Base-by-base conservation (phyloP, 2,329 filamentous ascomycete genomes). In the Penicillium italicum region DNA sequence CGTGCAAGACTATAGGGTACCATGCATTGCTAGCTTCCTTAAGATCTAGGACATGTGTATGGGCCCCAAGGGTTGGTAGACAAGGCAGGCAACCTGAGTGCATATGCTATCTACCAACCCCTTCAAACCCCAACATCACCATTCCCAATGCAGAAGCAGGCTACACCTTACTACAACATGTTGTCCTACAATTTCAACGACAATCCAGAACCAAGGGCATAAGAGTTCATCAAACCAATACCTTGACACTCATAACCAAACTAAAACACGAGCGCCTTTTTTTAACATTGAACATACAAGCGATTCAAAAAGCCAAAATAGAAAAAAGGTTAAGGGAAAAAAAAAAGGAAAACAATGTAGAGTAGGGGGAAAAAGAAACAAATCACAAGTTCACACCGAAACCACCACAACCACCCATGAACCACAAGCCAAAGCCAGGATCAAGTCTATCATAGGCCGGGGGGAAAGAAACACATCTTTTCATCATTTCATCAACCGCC, bases 71-170 rank as follows among this genome's bases (percentile, higher is more conserved):
- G 41, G 22, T 20, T 14, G n/a, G 3, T 8, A 16, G 7, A 20
- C 4, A 20, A 20, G 42, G 28, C n/a, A 10, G 12, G 20, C 12
- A 24, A 16, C 2, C 38, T 16, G 2, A 24, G 22, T 16, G 20
- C 14, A 28, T 5, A 6, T 9, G 6, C 26, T 28, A 28, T 28
- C 8, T 6, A 28, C 2, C 26, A 28, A 9, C 26, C 26, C 8
- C 26, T 28, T 2, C 8, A 8, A 28, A 6, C 26, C 26, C 26
- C 8, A 28, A 28, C 5, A 64, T 64, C 18, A 57, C 46, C 52
- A 12, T 42, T 62, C n/a, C 59, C 64, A 24, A 61, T 57, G n/a
- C 55, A 33, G 62, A 65, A 50, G 64, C 62, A 28, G 63, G 66
- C 50, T 61, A 20, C 20, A 26, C 2, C 18, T 33, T 14, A 22